phyloP scores from a whole-genome alignment of 2,329 filamentous ascomycete genomes.

The Didymella pinodella region DNA sequence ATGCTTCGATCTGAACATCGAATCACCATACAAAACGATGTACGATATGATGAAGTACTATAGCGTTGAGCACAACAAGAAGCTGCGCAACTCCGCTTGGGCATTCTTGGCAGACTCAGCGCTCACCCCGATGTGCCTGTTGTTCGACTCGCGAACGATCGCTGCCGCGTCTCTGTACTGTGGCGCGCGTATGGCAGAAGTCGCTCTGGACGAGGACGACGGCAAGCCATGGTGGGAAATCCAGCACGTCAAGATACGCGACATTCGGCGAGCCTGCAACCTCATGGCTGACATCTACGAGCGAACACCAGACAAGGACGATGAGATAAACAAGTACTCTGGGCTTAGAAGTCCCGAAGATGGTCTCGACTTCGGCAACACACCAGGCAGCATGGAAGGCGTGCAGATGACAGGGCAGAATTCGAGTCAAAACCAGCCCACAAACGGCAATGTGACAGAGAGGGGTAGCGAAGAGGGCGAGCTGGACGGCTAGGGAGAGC shows the following conservation, averaged over 20 bases:
- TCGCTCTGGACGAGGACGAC: conserved; percentile 75
- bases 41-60: conserved; percentile 81
- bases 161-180: conserved; percentile 89
- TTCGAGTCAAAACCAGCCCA: conserved; percentile 30
- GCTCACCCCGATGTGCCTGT: conserved; percentile 82
- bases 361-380: conserved; percentile 46
- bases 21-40: conserved; percentile 85
- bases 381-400: conserved; percentile 40
- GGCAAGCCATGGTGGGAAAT: conserved; percentile 88
- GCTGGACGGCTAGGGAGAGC: conserved; percentile 49
- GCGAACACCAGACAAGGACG: conserved; percentile 49
- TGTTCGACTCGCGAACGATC: conserved; percentile 80
- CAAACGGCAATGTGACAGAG: conserved; percentile 36
- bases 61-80: conserved; percentile 78
- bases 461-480: conserved; percentile 58
- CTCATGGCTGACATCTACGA: conserved; percentile 70
- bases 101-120: conserved; percentile 92
- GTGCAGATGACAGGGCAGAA: conserved; percentile 30
- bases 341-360: conserved; percentile 53
- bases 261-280: conserved; percentile 76
- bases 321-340: conserved; percentile 56
- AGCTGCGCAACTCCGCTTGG: conserved; percentile 86
- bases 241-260: conserved; percentile 73
- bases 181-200: conserved; percentile 75
- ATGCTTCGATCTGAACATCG: conserved; percentile 91